A percentile compares a stretch with the other conserved stretches of the same genome.
These are phyloP conservation scores for Cadophora gregata DNA, from an alignment of 2,329 filamentous ascomycete species.

Conservation along the genomic window DNA sequence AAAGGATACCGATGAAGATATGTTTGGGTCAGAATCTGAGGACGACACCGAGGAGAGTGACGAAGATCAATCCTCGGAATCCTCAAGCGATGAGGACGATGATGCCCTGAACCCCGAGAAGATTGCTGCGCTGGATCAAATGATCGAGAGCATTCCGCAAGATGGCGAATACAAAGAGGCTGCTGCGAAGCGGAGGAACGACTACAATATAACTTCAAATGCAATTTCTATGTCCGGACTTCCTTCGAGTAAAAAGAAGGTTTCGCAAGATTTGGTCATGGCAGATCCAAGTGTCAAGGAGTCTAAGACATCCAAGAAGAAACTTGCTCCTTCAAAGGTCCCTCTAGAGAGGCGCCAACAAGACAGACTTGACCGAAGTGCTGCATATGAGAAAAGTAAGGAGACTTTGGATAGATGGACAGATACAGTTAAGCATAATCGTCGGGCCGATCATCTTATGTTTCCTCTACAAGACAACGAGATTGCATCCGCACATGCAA, in stretches of 20 bases:
- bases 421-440: constrained; percentile 93
- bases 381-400: constrained; percentile 89
- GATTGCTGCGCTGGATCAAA: constrained; percentile 68
- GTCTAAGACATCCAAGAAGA: constrained; percentile 48
- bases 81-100: constrained; percentile 47
- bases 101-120: constrained; percentile 53
- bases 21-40: constrained; percentile 52
- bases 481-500: constrained; percentile 62
- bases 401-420: constrained; percentile 90
- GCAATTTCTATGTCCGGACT: constrained; percentile 12
- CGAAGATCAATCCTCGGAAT: constrained; percentile 60
- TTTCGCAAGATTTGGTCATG: constrained; percentile 56
- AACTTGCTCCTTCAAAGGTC: constrained; percentile 69
- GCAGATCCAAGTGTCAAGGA: constrained; percentile 4
- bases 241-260: constrained; percentile 49
- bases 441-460: constrained; percentile 84
- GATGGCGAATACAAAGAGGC: constrained; percentile 38
- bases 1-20: constrained; percentile 47
- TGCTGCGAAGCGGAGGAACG: constrained; percentile 45
- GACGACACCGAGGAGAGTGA: constrained; percentile 57
- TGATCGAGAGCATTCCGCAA: constrained; percentile 68
- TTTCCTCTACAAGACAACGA: constrained; percentile 83
- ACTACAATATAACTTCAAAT: constrained; percentile 61
- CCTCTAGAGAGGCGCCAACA: constrained; percentile 87
- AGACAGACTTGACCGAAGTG: constrained; percentile 79